Percentiles rank a stretch among this genome's conserved stretches.
Conservation (phyloP, 768 basidiomycete species). For the Mycena vitilis region DNA sequence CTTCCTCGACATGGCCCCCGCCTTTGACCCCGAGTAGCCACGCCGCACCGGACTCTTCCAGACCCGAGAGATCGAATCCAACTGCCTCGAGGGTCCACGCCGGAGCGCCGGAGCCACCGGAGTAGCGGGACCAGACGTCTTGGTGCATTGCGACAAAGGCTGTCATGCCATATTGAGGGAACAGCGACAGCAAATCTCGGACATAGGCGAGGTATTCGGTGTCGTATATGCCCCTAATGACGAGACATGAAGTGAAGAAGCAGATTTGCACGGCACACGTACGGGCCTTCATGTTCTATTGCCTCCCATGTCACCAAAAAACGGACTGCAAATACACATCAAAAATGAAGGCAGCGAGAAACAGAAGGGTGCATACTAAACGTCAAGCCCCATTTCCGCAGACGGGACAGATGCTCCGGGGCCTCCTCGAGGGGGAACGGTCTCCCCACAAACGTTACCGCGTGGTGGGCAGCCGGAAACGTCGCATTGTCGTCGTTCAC, state of each 20-base stretch:
- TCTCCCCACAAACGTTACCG: conserved; percentile 87
- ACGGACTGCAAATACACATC: conserved; percentile 64
- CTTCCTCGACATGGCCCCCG: conserved; percentile 79
- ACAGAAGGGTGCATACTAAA: conserved; percentile 68
- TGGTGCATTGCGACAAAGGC: conserved; percentile 90
- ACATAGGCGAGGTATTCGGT: conserved; percentile 85
- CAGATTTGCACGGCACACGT: conserved; percentile 48
- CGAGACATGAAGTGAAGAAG: neutral
- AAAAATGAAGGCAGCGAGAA: neutral
- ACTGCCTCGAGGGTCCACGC: conserved; percentile 92
- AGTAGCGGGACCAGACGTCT: conserved; percentile 96
- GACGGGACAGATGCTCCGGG: conserved; percentile 81
- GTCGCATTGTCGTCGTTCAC: conserved; percentile 71
- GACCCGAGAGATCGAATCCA: conserved; percentile 84
- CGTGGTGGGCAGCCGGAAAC: conserved; percentile 73
- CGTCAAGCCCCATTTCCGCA: conserved; percentile 89
- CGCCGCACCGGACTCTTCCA: conserved; percentile 88
- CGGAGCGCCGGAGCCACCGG: conserved; percentile 95
- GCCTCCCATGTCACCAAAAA: conserved; percentile 98
- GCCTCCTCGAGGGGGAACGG: conserved; percentile 95
- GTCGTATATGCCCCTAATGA: conserved; percentile 83
- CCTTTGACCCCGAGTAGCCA: conserved; percentile 87
- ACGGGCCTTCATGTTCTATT: conserved; percentile 94
- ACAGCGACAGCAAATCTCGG: conserved; percentile 69
- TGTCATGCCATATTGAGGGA: conserved; percentile 78